Evolutionary conservation across 2,329 filamentous ascomycete species (phyloP).

Genomic region (Herpotrichia juniperi): DNA sequence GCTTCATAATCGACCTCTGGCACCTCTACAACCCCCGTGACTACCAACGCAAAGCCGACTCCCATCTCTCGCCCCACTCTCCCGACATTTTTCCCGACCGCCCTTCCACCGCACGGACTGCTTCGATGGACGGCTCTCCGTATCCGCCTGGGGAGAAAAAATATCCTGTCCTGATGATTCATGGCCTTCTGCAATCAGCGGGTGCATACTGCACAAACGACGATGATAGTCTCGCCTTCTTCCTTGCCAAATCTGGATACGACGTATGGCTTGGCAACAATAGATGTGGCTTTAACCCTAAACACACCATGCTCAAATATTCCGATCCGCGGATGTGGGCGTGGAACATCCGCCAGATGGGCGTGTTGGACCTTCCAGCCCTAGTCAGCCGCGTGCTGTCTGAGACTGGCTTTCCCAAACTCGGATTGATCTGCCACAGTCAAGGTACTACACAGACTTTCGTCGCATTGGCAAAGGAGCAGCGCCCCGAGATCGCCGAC

Average conservation of each 20-base stretch:
- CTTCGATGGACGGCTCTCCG: constrained; percentile 27
- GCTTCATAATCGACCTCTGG: constrained; percentile 87
- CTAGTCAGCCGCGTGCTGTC: constrained; percentile 78
- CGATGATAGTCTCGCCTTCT: constrained; percentile 88
- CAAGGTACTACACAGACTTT: constrained; percentile 91
- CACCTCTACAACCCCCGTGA: constrained; percentile 86
- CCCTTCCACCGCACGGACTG: constrained; percentile 23
- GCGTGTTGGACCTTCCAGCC: constrained; percentile 83
- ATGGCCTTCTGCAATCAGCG: constrained; percentile 84
- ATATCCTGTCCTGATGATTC: constrained; percentile 86
- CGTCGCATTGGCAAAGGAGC: constrained; percentile 86
- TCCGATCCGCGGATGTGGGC: constrained; percentile 91
- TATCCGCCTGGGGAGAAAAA: constrained; percentile 57
- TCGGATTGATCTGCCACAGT: constrained; percentile 84
- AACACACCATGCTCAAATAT: constrained; percentile 73
- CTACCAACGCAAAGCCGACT: constrained; percentile 60
- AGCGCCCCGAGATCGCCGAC: constrained; percentile 81
- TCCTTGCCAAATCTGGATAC: constrained; percentile 87
- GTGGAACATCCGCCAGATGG: constrained; percentile 96
- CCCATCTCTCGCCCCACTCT: constrained; percentile 60
- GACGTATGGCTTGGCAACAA: constrained; percentile 98
- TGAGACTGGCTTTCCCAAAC: constrained; percentile 82
- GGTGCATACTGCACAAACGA: constrained; percentile 92
- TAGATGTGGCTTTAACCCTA: constrained; percentile 81
- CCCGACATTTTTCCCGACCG: constrained; percentile 66